Evolutionary conservation across 164 flowering plant genomes (phyloP).

Genomic region (Protea cynaroides): DNA sequence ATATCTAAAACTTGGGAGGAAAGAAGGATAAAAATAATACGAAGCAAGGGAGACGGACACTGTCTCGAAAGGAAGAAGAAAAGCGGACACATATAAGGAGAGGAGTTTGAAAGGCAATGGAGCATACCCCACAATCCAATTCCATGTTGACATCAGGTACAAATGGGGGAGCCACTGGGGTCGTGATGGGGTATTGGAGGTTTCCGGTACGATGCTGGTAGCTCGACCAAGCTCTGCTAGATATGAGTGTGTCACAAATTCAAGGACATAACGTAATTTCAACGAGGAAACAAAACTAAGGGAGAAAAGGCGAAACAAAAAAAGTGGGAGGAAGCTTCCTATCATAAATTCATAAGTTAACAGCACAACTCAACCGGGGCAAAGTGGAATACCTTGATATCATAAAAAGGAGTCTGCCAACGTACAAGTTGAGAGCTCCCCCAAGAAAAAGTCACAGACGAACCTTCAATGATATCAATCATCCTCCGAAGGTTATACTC

Average conservation of each 20-base stretch:
- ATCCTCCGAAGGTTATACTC: conserved; percentile 46
- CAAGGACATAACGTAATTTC: neutral
- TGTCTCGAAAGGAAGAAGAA: no score
- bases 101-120: neutral
- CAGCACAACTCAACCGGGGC: neutral
- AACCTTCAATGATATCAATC: conserved; percentile 35
- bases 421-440: conserved; percentile 30
- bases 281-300: no score
- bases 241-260: conserved; percentile 5
- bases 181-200: conserved; percentile 31
- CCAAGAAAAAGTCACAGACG: conserved; percentile 14
- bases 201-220: conserved; percentile 50
- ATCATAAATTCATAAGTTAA: neutral
- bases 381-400: conserved; percentile 41
- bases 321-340: no score
- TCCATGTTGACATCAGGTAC: conserved; percentile 30
- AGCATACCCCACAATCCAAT: conserved; percentile 43
- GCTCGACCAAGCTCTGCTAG: conserved; percentile 40
- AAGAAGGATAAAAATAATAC: neutral
- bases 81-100: neutral
- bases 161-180: conserved; percentile 36
- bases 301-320: no score
- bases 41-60: neutral
- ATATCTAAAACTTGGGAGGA: neutral
- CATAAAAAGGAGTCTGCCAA: conserved; percentile 71